Base-by-base conservation (phyloP, 805 yeast species). In the Candida saitoana region DNA sequence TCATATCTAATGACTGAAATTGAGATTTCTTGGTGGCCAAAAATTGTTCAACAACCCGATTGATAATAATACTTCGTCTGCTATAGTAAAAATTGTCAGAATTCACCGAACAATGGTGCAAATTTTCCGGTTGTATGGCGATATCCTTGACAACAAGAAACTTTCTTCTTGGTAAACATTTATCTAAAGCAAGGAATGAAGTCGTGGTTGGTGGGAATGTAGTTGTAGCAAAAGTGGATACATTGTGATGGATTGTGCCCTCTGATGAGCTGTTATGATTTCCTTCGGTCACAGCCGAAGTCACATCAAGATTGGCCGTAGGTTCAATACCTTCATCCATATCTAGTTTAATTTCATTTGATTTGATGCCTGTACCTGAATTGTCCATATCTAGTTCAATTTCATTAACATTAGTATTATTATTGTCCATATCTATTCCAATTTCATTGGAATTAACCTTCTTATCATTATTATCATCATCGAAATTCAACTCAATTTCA, bases 181-280 rank as follows among this genome's bases (percentile, higher is more conserved):
- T 91, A 57, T 90, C 97, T 19, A 91, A 68, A 0, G 98, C 93
- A 22, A 87, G 60, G 52, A 89, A 91, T 11, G 60, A 53, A 2
- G 84, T 79, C 1, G 40, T 7, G 5, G 27, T 14, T 6, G 33
- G 22, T 12, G 32, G 16, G 16, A 29, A 29, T 12, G n/a, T 12
- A 29, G 16, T 29, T 5, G 32, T 29, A 5, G 32, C 5, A 14
- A 11, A 29, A 5, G 32, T 29, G 32, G 32, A 29, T 6, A 29
- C 32, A 14, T 9, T 29, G 16, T 29, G 32, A 14, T 29, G 16
- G 5, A 29, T 29, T 29, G 16, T 29, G 5, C 16, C 5, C 16
- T 29, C 32, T 14, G 16, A 12, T 29, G 32, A 29, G n/a, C 7
- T 6, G 6, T 29, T 29, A 12, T 6, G 5, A 14, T 9, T 12